Base-by-base conservation (phyloP, 2,329 filamentous ascomycete species). In the Coniochaeta sp. region DNA sequence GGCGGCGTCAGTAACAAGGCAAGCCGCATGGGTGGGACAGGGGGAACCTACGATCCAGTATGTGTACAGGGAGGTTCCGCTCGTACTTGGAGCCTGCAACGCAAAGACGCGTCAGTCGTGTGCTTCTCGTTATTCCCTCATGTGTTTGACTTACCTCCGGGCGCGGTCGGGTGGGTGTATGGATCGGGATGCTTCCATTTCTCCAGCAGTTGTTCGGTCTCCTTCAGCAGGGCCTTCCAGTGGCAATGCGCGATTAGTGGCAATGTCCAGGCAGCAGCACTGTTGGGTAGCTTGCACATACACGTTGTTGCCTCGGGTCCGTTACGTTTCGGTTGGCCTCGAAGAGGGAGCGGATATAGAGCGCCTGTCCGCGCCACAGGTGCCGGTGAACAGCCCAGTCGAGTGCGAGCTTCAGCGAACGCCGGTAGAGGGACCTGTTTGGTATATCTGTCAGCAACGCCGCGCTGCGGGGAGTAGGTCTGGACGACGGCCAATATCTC, bases 161-260 rank as follows among this genome's bases (percentile, higher is more conserved):
- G 94, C 33, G 94, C 92, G 38, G 90, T 95, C 13, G 94, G 94
- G 58, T 86, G 82, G 60, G 82, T 77, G 68, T 96, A 97, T 28
- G 94, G 91, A 68, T 99, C 94, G 3, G 94, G 94, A 66, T 99
- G 94, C 74, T 97, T 97, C 92, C 92, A 99, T 70, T 86, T 88
- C 64, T 94, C 83, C 56, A 99, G 75, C 53, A 96, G 68, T 60
- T 86, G 86, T 70, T 97, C 91, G 4, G 94, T 92, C 73, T 96
- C 91, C 56, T 84, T 82, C 59, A 97, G 79, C 53, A 99, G 71
- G 48, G 83, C 83, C 94, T 99, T 58, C 4, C 33, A 14, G 18
- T 18, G 8, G 24, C 26, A 6, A n/a, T n/a, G n/a, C n/a, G 14
- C 9, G 10, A 52, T 61, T 51, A 61, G 58, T 38, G 40, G 22